phyloP scores from a whole-genome alignment of 148 eudicot species.

The Camellia granthamiana region DNA sequence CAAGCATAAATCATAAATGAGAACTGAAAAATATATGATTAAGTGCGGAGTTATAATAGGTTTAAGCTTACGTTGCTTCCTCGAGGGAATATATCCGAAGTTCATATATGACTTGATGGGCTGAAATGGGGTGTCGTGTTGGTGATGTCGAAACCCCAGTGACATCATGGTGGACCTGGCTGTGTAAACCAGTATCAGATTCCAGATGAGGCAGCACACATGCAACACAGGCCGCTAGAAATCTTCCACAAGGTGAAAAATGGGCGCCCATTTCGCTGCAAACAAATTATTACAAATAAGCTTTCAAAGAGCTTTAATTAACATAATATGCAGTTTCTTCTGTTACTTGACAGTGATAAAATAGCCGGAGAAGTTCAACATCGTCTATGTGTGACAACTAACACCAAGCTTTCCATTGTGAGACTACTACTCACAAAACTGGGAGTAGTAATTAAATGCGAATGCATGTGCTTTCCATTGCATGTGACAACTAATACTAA shows the following conservation, averaged over 20 bases:
- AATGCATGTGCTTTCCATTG: background rate
- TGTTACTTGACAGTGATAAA: background rate
- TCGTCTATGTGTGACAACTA: background rate
- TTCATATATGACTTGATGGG: constrained; percentile 90
- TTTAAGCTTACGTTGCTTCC: constrained; percentile 73
- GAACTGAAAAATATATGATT: background rate
- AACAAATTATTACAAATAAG: constrained; percentile 16
- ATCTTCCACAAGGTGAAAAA: constrained; percentile 98
- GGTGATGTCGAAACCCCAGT: constrained; percentile 75
- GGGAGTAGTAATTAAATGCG: background rate
- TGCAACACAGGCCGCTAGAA: constrained; percentile 97
- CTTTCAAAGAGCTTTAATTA: background rate
- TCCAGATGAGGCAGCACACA: constrained; percentile 75
- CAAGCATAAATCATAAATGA: background rate
- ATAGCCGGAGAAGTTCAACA: background rate
- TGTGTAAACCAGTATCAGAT: constrained; percentile 62
- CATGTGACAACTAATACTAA: background rate
- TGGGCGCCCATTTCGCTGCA: constrained; percentile 99
- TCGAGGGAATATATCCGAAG: constrained; percentile 95
- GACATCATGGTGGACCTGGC: constrained; percentile 54
- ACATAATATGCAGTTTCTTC: background rate
- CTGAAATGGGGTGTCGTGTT: constrained; percentile 93
- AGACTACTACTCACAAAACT: background rate
- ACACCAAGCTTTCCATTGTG: background rate
- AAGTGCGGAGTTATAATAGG: background rate